Evolutionary conservation across 179 eudicot genomes (phyloP).

Genomic region (Dionaea muscipula): DNA sequence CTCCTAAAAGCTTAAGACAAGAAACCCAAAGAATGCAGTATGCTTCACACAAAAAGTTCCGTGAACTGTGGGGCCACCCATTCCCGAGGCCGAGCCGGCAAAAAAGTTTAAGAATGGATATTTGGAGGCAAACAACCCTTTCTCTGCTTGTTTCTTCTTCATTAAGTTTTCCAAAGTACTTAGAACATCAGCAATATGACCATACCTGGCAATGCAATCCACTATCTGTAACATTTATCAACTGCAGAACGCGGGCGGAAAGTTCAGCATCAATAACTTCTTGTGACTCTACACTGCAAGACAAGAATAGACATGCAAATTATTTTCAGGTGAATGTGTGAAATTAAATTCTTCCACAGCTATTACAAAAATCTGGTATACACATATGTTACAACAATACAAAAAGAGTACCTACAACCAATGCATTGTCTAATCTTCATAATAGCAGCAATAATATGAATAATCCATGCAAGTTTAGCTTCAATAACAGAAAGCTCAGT

Average conservation of each 20-base stretch:
- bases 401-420: slow-evolving; percentile 46
- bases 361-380: neutral
- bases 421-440: slow-evolving; percentile 63
- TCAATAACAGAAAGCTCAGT: slow-evolving; percentile 60
- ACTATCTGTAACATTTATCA: slow-evolving; percentile 78
- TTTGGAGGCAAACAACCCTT: neutral
- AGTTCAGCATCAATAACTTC: slow-evolving; percentile 95
- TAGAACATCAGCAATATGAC: neutral
- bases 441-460: slow-evolving; percentile 83
- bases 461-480: slow-evolving; percentile 92
- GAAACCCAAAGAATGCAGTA: no score
- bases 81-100: no score
- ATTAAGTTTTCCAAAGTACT: neutral
- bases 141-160: neutral
- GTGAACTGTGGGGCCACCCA: no score
- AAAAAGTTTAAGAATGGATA: no score
- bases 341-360: neutral
- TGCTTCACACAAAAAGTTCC: no score
- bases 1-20: no score
- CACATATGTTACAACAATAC: neutral
- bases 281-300: slow-evolving; percentile 74
- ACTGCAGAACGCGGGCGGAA: slow-evolving; percentile 78
- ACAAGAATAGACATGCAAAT: neutral
- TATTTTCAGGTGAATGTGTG: neutral
- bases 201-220: slow-evolving; percentile 73